Evolutionary conservation across 345 rosid species (phyloP).

Genomic region (Corchorus olitorius): DNA sequence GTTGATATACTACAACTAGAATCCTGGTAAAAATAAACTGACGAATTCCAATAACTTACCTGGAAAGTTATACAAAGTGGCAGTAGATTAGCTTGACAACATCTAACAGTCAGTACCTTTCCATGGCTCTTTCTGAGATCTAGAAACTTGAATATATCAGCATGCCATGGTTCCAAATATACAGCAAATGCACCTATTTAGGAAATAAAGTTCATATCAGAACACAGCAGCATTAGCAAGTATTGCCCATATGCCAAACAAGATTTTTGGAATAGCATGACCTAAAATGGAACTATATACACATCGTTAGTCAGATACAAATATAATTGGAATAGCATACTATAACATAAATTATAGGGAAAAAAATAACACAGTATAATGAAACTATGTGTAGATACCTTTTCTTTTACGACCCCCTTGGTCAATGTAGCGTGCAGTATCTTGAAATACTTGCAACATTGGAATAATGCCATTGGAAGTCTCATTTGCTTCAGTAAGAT

Average conservation of each 20-base stretch:
- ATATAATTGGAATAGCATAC: background rate
- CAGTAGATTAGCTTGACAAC: background rate
- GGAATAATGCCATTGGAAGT: constrained; percentile 88
- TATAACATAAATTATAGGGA: background rate
- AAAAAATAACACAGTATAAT: background rate
- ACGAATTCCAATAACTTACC: background rate
- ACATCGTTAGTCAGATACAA: background rate
- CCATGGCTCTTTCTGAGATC: constrained; percentile 87
- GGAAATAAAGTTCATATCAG: constrained; percentile 14
- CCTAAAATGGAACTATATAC: background rate
- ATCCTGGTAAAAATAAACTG: background rate
- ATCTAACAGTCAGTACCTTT: constrained; percentile 45
- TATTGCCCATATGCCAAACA: background rate
- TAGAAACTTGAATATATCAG: constrained; percentile 70
- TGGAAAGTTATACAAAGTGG: background rate
- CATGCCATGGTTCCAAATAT: constrained; percentile 87
- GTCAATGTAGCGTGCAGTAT: constrained; percentile 80
- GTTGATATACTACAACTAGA: background rate
- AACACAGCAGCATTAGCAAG: background rate
- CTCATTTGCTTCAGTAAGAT: constrained; percentile 77
- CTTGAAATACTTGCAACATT: constrained; percentile 70
- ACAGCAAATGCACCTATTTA: constrained; percentile 77
- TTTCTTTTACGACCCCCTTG: constrained; percentile 84
- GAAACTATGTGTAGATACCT: constrained; percentile 33
- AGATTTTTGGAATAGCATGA: background rate